Conservation (phyloP, 768 basidiomycete species). For the Lactarius sanguifluus region DNA sequence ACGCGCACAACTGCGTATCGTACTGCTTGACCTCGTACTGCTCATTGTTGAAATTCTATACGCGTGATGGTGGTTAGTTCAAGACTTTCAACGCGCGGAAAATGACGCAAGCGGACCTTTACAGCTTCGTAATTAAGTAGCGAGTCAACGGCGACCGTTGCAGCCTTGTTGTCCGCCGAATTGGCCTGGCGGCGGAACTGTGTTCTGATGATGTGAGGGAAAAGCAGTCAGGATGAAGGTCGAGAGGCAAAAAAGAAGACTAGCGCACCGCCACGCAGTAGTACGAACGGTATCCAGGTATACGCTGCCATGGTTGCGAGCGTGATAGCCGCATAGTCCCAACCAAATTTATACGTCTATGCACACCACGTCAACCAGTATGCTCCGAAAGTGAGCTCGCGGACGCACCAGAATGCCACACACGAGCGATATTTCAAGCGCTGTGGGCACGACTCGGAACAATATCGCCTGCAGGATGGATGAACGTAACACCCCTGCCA, state of each 20-base stretch:
- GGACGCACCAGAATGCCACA: constrained; percentile 88
- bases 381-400: not conserved
- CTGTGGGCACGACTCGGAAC: constrained; percentile 94
- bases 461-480: constrained; percentile 87
- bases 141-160: constrained; percentile 90
- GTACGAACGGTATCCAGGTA: constrained; percentile 95
- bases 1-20: constrained; percentile 80
- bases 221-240: not conserved
- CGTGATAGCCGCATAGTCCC: constrained; percentile 94
- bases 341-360: constrained; percentile 96
- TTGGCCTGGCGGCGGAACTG: constrained; percentile 94
- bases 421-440: constrained; percentile 93
- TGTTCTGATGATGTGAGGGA: constrained; percentile 53
- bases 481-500: constrained; percentile 89
- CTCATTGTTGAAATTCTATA: constrained; percentile 96
- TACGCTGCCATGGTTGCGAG: constrained; percentile 82
- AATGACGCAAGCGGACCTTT: constrained; percentile 56
- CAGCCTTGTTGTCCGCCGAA: constrained; percentile 94
- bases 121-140: constrained; percentile 99
- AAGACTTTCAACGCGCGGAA: not conserved
- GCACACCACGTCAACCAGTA: constrained; percentile 6
- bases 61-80: not conserved
- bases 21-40: constrained; percentile 88
- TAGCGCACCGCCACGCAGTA: constrained; percentile 85
- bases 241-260: not conserved